Percentiles rank a stretch among this genome's conserved stretches.
Conservation (phyloP, 345 rosid species). For the Salix viminalis region DNA sequence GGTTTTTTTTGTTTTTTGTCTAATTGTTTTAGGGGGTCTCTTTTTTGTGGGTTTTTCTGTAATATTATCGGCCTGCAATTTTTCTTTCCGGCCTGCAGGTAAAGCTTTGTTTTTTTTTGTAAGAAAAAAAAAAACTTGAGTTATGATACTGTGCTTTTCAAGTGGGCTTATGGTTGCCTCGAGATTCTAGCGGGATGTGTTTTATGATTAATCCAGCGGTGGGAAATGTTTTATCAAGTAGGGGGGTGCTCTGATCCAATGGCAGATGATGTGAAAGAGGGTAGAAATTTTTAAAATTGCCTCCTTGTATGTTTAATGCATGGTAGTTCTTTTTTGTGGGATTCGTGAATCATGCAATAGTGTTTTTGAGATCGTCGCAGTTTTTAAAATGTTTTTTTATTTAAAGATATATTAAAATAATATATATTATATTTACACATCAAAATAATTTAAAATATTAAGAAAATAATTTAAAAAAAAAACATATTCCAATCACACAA, state of each 20-base stretch:
- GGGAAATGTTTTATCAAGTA: neutral
- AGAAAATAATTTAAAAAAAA: too few species aligned
- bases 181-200: neutral
- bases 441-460: too few species aligned
- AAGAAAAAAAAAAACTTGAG: neutral
- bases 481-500: too few species aligned
- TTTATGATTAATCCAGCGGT: constrained; percentile 1
- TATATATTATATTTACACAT: too few species aligned
- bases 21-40: neutral
- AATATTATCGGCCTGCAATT: constrained; percentile 19
- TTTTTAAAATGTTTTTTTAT: too few species aligned
- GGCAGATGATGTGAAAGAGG: neutral
- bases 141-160: neutral
- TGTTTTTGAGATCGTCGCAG: neutral
- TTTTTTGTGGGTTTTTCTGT: neutral
- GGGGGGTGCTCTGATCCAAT: neutral
- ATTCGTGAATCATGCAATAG: neutral
- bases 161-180: neutral
- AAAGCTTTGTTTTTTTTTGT: neutral
- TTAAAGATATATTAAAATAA: too few species aligned
- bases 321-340: neutral
- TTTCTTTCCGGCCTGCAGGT: constrained; percentile 9
- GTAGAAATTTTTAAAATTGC: neutral
- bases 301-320: neutral
- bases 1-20: neutral